Base-by-base conservation (phyloP, 257 asterid genomes). In the Prunella vulgaris region DNA sequence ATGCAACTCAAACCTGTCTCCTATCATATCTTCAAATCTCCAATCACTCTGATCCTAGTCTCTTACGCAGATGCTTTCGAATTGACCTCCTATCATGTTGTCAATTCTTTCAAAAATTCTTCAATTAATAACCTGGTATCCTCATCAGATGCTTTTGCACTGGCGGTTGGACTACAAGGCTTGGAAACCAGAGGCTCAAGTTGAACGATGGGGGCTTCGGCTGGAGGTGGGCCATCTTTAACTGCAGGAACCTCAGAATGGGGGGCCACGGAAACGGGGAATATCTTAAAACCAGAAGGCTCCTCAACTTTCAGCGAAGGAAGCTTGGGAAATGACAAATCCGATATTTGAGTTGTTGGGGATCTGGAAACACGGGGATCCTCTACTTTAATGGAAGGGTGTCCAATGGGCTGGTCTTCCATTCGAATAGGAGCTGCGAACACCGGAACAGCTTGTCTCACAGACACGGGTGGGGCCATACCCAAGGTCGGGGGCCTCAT, bases 381-480 rank as follows among this genome's bases (percentile, higher is more conserved):
- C 73, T 80, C 88, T 48, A 72, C 72, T 72, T 73, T 77, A 69
- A 82, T 33, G 18, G 83, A 51, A 3, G 86, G 77, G 66, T 73
- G 91, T 64, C 73, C 71, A 25, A 60, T 60, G 44, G 90, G 72
- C 5, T 73, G 79, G 71, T 81, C 84, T 57, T 86, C 87, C 79
- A 80, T 77, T 56, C 76, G 84, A 78, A 85, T 80, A 37, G 90
- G 84, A 58, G 88, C 76, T 63, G 89, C 78, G 71, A 70, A 83
- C 60, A 67, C 81, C 18, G 97, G 95, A 65, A 79, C 82, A 58
- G 87, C 83, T 38, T 81, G 96, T 72, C 93, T 84, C 8, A 81
- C 67, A 62, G 86, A 74, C 58, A 88, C 94, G 8, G 95, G 85
- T 58, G 92, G 92, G 1, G 95, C 90, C 74, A 82, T 64, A 37